phyloP scores from a whole-genome alignment of 1,284 basidiomycete genomes.

The Thelephora terrestris region DNA sequence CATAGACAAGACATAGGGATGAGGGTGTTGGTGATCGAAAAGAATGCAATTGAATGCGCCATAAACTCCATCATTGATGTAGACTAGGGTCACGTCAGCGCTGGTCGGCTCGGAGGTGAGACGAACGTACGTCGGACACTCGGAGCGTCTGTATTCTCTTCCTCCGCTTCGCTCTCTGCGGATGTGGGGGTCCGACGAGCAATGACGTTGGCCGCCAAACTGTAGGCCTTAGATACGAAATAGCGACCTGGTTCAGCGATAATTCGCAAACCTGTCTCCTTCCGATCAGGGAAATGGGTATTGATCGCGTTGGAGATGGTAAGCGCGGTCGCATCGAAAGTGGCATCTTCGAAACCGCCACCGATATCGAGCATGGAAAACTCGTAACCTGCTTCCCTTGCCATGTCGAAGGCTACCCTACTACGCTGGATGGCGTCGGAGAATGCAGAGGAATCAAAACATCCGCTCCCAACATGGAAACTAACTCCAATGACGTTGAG shows the following conservation, averaged over 20 bases:
- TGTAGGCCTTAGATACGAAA: conserved; percentile 90
- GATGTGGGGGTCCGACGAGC: conserved; percentile 63
- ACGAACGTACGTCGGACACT: conserved; percentile 70
- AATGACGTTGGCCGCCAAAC: conserved; percentile 89
- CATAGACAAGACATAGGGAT: conserved; percentile 54
- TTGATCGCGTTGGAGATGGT: conserved; percentile 71
- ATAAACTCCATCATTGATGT: conserved; percentile 97
- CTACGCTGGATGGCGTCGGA: conserved; percentile 85
- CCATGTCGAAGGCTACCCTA: conserved; percentile 84
- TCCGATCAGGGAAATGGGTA: conserved; percentile 77
- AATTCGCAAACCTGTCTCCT: conserved; percentile 53
- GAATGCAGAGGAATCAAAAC: conserved; percentile 88
- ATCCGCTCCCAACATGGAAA: conserved; percentile 98
- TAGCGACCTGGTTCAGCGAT: conserved; percentile 97
- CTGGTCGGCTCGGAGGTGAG: conserved; percentile 4
- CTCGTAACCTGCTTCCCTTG: conserved; percentile 67
- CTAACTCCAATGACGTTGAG: conserved; percentile 91
- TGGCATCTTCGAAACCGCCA: conserved; percentile 89
- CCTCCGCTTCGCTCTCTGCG: conserved; percentile 24
- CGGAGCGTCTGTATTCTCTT: conserved; percentile 39
- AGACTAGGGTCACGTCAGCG: conserved; percentile 45
- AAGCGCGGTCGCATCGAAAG: conserved; percentile 76
- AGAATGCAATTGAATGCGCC: conserved; percentile 93
- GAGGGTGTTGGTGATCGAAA: conserved; percentile 69
- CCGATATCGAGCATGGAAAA: conserved; percentile 89